These are phyloP conservation scores for Fusarium mexicanum DNA, from an alignment of 2,329 filamentous ascomycete genomes.

Conservation along the genomic window DNA sequence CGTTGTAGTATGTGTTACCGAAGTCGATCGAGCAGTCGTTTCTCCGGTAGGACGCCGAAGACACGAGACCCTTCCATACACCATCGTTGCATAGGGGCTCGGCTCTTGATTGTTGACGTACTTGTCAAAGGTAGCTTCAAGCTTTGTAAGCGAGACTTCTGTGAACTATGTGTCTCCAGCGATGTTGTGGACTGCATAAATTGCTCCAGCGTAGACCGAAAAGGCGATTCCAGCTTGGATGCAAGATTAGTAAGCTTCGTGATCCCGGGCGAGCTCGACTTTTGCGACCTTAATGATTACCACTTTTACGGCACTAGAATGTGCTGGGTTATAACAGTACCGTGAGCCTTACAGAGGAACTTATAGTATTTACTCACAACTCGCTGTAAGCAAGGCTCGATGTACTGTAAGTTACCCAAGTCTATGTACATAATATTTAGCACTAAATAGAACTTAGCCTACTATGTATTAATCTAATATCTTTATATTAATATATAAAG, in stretches of 20 bases:
- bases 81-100: not conserved
- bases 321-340: too few species aligned
- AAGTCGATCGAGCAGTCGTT: not conserved
- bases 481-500: too few species aligned
- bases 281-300: not conserved
- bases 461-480: too few species aligned
- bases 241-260: not conserved
- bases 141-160: not conserved
- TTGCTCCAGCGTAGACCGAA: not conserved
- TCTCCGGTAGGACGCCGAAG: not conserved
- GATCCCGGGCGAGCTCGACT: not conserved
- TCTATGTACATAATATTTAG: too few species aligned
- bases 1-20: not conserved
- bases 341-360: too few species aligned
- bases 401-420: too few species aligned
- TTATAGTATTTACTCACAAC: too few species aligned
- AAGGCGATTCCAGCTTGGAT: not conserved
- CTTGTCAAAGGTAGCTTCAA: not conserved
- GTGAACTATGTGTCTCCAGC: not conserved
- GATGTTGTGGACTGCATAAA: not conserved
- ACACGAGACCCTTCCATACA: not conserved
- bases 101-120: not conserved
- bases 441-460: too few species aligned
- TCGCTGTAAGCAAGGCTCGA: too few species aligned
- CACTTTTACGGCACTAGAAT: not conserved